Conservation (phyloP, 345 rosid species). For the Eucalyptus melliodora region DNA sequence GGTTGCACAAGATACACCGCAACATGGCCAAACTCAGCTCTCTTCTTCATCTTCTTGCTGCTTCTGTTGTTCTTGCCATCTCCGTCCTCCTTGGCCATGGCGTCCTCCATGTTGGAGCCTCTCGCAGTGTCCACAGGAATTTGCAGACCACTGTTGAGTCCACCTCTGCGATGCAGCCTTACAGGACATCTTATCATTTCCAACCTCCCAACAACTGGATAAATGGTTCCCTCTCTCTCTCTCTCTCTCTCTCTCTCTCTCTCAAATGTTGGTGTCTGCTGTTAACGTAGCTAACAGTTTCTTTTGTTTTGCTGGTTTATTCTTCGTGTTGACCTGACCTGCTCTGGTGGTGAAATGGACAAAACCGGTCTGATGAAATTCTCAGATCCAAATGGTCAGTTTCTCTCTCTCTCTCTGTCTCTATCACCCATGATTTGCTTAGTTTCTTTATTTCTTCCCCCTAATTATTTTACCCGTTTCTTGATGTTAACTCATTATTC, state of each 20-base stretch:
- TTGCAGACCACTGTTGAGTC: neutral
- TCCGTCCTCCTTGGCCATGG: conserved; percentile 5
- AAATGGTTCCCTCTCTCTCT: conserved; percentile 26
- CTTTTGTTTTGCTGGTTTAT: neutral
- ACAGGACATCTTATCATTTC: conserved; percentile 59
- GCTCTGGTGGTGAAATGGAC: neutral
- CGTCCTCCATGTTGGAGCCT: conserved; percentile 12
- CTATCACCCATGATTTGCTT: neutral
- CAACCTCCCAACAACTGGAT: conserved; percentile 70
- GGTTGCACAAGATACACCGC: neutral
- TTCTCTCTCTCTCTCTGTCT: neutral
- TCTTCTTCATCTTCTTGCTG: neutral
- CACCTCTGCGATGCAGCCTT: conserved; percentile 20
- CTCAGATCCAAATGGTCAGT: conserved; percentile 17
- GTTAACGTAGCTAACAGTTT: neutral
- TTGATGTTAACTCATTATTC: neutral
- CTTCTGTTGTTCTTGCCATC: neutral
- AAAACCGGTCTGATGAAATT: neutral
- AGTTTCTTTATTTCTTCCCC: neutral
- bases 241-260: neutral
- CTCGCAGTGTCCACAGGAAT: conserved; percentile 1
- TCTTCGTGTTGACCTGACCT: neutral
- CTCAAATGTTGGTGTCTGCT: neutral
- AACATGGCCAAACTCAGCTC: neutral
- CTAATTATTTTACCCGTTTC: neutral